A percentile compares a stretch with the other conserved stretches of the same genome.
Conservation (phyloP, 31 red algal genomes). For the Bonnemaisonia californica region DNA sequence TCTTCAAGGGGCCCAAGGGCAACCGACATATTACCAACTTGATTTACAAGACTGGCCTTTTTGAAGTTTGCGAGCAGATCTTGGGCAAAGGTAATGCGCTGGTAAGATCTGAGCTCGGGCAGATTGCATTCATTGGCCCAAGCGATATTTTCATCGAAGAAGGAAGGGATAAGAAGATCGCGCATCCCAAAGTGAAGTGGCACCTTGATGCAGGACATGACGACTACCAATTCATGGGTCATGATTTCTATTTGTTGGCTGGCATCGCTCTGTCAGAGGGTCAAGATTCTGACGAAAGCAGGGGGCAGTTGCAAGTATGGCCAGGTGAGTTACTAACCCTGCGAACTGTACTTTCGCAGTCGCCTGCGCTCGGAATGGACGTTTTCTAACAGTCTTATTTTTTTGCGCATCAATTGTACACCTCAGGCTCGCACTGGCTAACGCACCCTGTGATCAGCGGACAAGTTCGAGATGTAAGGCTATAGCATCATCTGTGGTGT, state of each 20-base stretch:
- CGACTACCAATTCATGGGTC: background rate
- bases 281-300: background rate
- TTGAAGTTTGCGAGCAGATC: too few species aligned
- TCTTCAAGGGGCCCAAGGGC: background rate
- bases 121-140: background rate
- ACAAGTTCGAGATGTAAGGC: too few species aligned
- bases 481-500: too few species aligned
- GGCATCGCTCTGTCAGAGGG: slow-evolving; percentile 1
- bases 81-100: too few species aligned
- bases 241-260: background rate
- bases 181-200: background rate
- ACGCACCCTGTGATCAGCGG: too few species aligned
- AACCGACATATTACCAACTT: background rate
- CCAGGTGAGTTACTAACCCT: background rate
- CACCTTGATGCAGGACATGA: background rate
- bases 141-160: background rate
- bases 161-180: background rate
- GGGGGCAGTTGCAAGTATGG: slow-evolving; percentile 15
- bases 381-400: background rate
- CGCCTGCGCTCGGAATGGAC: background rate
- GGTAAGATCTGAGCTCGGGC: too few species aligned
- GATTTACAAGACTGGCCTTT: too few species aligned
- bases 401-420: background rate
- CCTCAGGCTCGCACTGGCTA: background rate
- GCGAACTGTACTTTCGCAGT: background rate